A percentile compares a stretch with the other conserved stretches of the same genome.
phyloP scores from a whole-genome alignment of 1,284 basidiomycete species.

The Termitomyces sp. region DNA sequence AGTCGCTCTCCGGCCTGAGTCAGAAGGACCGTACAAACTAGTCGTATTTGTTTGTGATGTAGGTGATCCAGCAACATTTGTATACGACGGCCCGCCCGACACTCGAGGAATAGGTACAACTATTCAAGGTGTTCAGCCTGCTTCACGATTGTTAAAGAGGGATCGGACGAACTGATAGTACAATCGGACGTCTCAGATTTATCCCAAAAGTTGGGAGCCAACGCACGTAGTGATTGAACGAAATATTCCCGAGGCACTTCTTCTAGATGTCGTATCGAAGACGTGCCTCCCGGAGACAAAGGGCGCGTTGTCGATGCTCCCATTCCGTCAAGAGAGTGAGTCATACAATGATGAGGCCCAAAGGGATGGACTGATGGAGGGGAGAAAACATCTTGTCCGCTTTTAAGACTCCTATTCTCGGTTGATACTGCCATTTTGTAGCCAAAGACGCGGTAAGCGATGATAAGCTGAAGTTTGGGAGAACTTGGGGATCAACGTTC shows the following conservation, averaged over 20 bases:
- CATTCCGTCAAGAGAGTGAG: slow-evolving; percentile 9
- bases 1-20: slow-evolving; percentile 43
- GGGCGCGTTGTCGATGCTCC: slow-evolving; percentile 14
- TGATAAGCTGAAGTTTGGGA: slow-evolving; percentile 14
- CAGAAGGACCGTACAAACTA: slow-evolving; percentile 25
- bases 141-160: neutral
- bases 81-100: slow-evolving; percentile 26
- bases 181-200: slow-evolving; percentile 69
- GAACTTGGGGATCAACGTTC: slow-evolving; percentile 13
- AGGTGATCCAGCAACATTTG: slow-evolving; percentile 21
- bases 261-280: slow-evolving; percentile 39
- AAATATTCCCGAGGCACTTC: slow-evolving; percentile 68
- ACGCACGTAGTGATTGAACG: slow-evolving; percentile 57
- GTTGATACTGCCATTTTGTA: slow-evolving; percentile 22
- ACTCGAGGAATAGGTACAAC: slow-evolving; percentile 48
- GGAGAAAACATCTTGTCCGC: slow-evolving; percentile 19
- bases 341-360: slow-evolving; percentile 35
- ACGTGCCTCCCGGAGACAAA: slow-evolving; percentile 24
- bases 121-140: slow-evolving; percentile 18
- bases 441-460: slow-evolving; percentile 21
- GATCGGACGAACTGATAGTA: slow-evolving; percentile 53
- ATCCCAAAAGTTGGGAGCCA: slow-evolving; percentile 67
- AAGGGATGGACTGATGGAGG: slow-evolving; percentile 31
- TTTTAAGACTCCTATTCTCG: slow-evolving; percentile 36
- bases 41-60: slow-evolving; percentile 24